Conservation (phyloP, 495 filamentous ascomycete species). For the Podospora anserina region DNA sequence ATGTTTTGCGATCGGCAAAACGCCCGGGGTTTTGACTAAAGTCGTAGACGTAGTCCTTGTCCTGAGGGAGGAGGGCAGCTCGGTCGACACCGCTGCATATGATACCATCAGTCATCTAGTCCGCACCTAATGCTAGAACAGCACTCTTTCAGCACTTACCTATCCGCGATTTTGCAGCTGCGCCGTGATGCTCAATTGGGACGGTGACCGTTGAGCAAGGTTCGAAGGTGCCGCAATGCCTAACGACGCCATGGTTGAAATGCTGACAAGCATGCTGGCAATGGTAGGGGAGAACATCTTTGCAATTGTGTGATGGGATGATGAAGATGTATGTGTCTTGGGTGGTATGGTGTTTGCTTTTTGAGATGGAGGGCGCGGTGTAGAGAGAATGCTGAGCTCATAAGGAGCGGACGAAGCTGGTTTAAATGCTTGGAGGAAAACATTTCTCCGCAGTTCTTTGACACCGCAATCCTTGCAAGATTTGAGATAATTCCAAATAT, state of each 20-base stretch:
- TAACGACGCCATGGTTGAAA: not conserved
- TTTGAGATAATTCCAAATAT: not conserved
- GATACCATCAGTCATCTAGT: not conserved
- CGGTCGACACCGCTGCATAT: slow-evolving; percentile 26
- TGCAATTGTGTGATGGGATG: not conserved
- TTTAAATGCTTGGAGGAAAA: not conserved
- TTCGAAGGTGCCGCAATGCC: not conserved
- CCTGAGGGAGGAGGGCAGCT: slow-evolving; percentile 30
- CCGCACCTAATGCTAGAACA: not conserved
- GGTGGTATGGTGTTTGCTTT: not conserved
- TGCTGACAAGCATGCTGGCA: not conserved
- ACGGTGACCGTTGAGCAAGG: not conserved
- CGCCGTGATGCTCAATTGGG: not conserved
- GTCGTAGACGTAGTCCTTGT: slow-evolving; percentile 32
- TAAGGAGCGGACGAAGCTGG: not conserved
- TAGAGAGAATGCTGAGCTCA: not conserved
- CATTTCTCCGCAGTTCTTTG: not conserved
- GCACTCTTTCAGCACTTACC: not conserved
- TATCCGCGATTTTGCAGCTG: not conserved
- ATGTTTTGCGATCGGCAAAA: slow-evolving; percentile 40
- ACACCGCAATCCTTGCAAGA: not conserved
- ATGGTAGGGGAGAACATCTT: not conserved
- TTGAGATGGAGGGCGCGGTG: not conserved
- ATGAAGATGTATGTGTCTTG: too few relatives aligned
- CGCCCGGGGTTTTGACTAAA: slow-evolving; percentile 20